phyloP scores from a whole-genome alignment of 2,329 filamentous ascomycete genomes.

The Tolypocladium cylindrosporum region DNA sequence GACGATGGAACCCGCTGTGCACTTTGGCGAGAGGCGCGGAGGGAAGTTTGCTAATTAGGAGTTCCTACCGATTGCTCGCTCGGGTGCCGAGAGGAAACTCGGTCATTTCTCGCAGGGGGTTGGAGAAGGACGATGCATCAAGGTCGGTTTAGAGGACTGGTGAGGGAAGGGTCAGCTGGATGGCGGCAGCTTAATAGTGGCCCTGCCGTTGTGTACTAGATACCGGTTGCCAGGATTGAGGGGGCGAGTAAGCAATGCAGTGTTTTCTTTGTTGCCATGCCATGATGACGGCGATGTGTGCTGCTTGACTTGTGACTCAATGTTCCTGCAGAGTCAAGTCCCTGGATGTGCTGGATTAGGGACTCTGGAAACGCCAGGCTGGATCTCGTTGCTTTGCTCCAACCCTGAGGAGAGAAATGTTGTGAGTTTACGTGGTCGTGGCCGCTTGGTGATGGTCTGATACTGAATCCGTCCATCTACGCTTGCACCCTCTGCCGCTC shows the following conservation, averaged over 20 bases:
- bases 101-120: background rate
- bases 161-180: background rate
- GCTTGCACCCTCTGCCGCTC: background rate
- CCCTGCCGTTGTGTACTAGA: constrained; percentile 15
- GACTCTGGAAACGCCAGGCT: background rate
- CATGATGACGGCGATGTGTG: background rate
- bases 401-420: no score
- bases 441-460: background rate
- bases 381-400: background rate
- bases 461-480: background rate
- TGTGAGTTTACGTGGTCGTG: no score
- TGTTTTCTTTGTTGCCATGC: background rate
- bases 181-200: constrained; percentile 3
- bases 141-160: background rate
- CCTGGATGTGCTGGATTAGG: no score
- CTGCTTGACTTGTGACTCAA: background rate
- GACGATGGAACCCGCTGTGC: background rate
- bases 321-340: background rate
- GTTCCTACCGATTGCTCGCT: background rate
- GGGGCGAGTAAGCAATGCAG: constrained; percentile 5
- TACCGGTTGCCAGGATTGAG: constrained; percentile 7
- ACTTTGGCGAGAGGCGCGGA: background rate
- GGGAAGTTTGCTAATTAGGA: background rate
- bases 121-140: background rate
- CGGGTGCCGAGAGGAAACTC: background rate